Evolutionary conservation across 2,329 filamentous ascomycete genomes (phyloP), one percentile per base, ranked within the genome.

Genomic region (Monilinia fructicola): DNA sequence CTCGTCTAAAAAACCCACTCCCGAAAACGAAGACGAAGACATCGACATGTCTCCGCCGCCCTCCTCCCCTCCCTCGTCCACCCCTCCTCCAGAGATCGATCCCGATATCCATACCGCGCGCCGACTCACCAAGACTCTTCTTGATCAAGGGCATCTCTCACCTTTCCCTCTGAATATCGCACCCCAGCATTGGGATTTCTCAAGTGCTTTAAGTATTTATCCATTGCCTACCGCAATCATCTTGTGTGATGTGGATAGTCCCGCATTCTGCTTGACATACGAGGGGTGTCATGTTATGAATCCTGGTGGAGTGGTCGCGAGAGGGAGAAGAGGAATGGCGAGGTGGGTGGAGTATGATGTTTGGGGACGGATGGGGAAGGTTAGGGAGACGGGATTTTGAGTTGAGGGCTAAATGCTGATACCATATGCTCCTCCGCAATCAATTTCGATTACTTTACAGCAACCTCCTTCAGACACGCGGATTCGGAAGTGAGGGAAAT

Each of bases 221-320:
- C 95, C 94, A 11, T 79, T 98, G 38, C 95, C 95, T 2, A 94
- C 91, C 26, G 87, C 91, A 0, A 81, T 98, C 74, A 86, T 96
- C 21, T 79, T 99, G 4, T 89, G 92, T 2, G 95, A 99, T 78
- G 82, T 90, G 0, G 91, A 93, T 53, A 88, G 90, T 12, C 88
- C 91, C 18, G 84, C 92, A 0, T 99, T 97, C 74, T 90, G 90
- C 64, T 82, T 97, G 70, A 96, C 91, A 18, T 98, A 98, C 75
- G 94, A 97, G 78, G 94, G 93, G 0, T 98, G 95, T 75, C 91
- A 95, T 79, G 93, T 97, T 44, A 89, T 99, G 85, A 99, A 99
- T 76, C 93, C 95, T 0, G 92, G 93, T 7, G 83, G 85, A 59
- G 78, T 99, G 60, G 83, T 96, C 31, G 87, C 91, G 0, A 81